Conservation (phyloP, 495 filamentous ascomycete species). For the Daldinia bambusicola region DNA sequence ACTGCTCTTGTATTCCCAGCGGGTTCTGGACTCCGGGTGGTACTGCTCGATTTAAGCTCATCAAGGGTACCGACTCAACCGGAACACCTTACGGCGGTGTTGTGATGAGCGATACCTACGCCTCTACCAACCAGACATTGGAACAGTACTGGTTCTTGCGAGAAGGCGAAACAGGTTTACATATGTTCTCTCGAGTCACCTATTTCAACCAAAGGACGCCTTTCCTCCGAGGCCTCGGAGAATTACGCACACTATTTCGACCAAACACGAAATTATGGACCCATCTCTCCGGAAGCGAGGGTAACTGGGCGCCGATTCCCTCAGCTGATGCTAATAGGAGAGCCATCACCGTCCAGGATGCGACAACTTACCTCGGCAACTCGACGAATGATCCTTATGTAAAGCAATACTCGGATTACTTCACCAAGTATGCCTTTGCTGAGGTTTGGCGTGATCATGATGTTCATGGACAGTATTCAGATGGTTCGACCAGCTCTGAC, state of each 20-base stretch:
- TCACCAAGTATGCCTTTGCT: constrained; percentile 68
- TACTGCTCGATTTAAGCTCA: constrained; percentile 56
- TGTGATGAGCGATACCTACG: constrained; percentile 62
- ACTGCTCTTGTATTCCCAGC: constrained; percentile 67
- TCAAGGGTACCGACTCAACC: constrained; percentile 61
- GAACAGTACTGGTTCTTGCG: constrained; percentile 68
- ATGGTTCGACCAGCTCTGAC: constrained; percentile 61
- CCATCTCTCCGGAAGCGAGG: constrained; percentile 61
- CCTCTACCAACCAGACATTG: constrained; percentile 61
- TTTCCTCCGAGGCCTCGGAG: constrained; percentile 64
- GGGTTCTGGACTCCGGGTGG: constrained; percentile 64
- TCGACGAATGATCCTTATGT: constrained; percentile 62
- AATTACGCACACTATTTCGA: constrained; percentile 65
- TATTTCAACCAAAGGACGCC: constrained; percentile 65
- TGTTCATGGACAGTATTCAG: constrained; percentile 65
- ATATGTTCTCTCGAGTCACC: constrained; percentile 63
- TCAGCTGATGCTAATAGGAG: constrained; percentile 54
- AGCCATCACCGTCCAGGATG: constrained; percentile 64
- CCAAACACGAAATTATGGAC: constrained; percentile 67
- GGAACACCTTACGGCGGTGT: constrained; percentile 61
- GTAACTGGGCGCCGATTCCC: constrained; percentile 64
- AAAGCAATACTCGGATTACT: constrained; percentile 63
- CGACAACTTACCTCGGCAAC: constrained; percentile 65
- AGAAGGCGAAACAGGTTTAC: constrained; percentile 65
- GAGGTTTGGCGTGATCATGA: constrained; percentile 63